phyloP scores from a whole-genome alignment of 176 grass and related monocot genomes.

The Sorghum bicolor region DNA sequence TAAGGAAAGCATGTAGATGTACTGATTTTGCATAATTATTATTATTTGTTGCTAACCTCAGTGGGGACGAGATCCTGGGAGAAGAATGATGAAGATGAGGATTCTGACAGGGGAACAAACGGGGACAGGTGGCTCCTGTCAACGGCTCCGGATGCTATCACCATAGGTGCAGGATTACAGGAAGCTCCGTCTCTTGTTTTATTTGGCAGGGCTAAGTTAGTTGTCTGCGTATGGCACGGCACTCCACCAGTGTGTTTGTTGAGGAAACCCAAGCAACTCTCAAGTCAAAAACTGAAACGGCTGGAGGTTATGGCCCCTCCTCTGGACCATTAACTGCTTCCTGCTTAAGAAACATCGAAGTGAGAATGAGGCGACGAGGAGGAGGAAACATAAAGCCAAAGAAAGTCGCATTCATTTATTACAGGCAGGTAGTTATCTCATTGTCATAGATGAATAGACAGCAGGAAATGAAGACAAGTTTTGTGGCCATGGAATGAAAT shows the following conservation, averaged over 20 bases:
- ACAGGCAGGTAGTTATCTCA: neutral
- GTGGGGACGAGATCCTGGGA: conserved; percentile 45
- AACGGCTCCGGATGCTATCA: conserved; percentile 47
- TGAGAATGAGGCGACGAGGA: neutral
- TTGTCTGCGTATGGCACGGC: neutral
- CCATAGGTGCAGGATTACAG: conserved; percentile 29
- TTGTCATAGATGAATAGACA: neutral
- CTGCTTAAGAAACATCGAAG: conserved; percentile 5
- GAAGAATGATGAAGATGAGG: conserved; percentile 48
- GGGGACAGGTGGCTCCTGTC: conserved; percentile 42
- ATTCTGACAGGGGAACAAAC: conserved; percentile 30
- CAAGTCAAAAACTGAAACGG: neutral
- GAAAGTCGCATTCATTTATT: neutral
- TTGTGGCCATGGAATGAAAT: neutral
- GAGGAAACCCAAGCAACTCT: neutral
- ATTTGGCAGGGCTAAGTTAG: neutral
- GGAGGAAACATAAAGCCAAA: neutral
- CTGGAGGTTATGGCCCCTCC: neutral
- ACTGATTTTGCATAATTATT: neutral
- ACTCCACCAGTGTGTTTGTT: neutral
- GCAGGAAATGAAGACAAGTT: neutral
- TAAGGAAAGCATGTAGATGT: neutral
- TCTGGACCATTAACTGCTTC: neutral
- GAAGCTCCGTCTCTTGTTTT: neutral
- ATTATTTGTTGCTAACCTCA: conserved; percentile 34